Base-by-base conservation (phyloP, 305 asterid species). In the Fraxinus latifolia region DNA sequence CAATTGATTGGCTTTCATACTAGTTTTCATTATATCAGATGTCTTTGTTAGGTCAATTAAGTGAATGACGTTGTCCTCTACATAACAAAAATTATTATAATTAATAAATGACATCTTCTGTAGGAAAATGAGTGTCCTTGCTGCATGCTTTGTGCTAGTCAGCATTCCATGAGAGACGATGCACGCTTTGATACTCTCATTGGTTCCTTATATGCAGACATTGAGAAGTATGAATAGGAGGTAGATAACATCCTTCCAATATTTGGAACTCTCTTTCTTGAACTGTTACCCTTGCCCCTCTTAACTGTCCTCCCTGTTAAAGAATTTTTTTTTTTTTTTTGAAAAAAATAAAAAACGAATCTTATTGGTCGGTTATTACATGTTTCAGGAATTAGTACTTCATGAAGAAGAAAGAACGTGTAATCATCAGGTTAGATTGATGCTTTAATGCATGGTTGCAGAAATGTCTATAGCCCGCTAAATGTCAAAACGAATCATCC, bases 81-180 rank as follows among this genome's bases (percentile, higher is more conserved):
- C 21, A 50, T 50, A 50, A 14, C 4, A 2, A 0, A 9, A 47
- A 0, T 47, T 47, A 47, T 12, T 47, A 47, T 11, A 47, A 12
- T 47, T 14, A 3, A 47, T 47, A 12, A 47, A 47, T 47, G 15
- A 47, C 15, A 47, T 47, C 58, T 47, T 12, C 67, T 82, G 79
- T 80, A 87, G 91, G 85, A 87, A 89, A 89, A 89, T 19, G 91
- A 89, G 27, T 25, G 27, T 25, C 27, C 71, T 29, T 89, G 91
- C 80, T 88, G 91, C 76, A 85, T 82, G 58, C 91, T 84, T 80
- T 88, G 88, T 81, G 85, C 91, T 7, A 86, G 89, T 80, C 85
- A 89, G 25, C 85, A 90, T 12, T 87, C 91, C 65, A 74, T 86
- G 83, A 86, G 91, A 82, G 89, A 88, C 21, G 89, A 88, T 81